Evolutionary conservation across 1,139 yeast genomes (phyloP).

Genomic region (Yamadazyma buinensis): DNA sequence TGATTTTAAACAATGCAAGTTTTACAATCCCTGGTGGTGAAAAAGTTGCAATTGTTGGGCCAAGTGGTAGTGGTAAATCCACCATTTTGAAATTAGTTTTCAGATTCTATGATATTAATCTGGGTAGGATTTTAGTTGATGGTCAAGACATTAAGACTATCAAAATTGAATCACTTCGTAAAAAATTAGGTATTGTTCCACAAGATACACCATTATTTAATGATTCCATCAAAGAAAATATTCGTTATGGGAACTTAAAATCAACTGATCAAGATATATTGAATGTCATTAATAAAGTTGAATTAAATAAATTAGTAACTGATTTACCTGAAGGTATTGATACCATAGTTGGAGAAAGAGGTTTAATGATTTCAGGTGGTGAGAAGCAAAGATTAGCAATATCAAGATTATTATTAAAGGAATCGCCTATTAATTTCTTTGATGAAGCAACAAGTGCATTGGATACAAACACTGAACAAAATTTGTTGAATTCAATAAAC

Average conservation of each 20-base stretch:
- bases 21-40: slow-evolving; percentile 89
- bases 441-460: slow-evolving; percentile 97
- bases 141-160: slow-evolving; percentile 84
- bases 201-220: slow-evolving; percentile 97
- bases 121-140: slow-evolving; percentile 79
- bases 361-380: slow-evolving; percentile 98
- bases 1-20: slow-evolving; percentile 74
- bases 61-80: slow-evolving; percentile 93
- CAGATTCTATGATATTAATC: slow-evolving; percentile 80
- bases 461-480: slow-evolving; percentile 94
- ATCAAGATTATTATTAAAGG: slow-evolving; percentile 78
- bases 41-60: slow-evolving; percentile 91
- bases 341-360: slow-evolving; percentile 96
- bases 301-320: slow-evolving; percentile 56
- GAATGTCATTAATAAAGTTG: slow-evolving; percentile 63
- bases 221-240: slow-evolving; percentile 83
- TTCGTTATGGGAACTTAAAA: slow-evolving; percentile 76
- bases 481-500: slow-evolving; percentile 69
- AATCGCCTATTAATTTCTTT: slow-evolving; percentile 86
- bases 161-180: slow-evolving; percentile 71
- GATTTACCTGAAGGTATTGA: slow-evolving; percentile 80
- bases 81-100: slow-evolving; percentile 81
- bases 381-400: slow-evolving; percentile 95
- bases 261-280: slow-evolving; percentile 73
- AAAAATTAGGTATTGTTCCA: slow-evolving; percentile 86